Evolutionary conservation across 495 filamentous ascomycete species (phyloP).

Genomic region (Echria macrotheca): DNA sequence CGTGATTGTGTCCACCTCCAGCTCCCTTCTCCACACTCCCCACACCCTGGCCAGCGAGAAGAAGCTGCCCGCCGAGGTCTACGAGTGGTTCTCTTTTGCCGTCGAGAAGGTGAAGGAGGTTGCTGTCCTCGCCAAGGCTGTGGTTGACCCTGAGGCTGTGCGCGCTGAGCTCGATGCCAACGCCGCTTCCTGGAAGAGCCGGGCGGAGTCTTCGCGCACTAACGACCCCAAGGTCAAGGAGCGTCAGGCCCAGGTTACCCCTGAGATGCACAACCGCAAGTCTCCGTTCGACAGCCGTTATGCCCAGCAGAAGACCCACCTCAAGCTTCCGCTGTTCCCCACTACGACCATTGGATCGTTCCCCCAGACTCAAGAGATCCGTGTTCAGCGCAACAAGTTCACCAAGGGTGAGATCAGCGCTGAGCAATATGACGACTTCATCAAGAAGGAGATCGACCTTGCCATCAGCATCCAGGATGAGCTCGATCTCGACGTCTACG

Average conservation of each 20-base stretch:
- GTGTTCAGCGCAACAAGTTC: constrained; percentile 91
- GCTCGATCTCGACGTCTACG: constrained; percentile 86
- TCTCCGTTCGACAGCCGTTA: constrained; percentile 79
- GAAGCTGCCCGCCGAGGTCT: constrained; percentile 85
- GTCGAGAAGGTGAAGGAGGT: constrained; percentile 90
- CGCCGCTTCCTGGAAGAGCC: constrained; percentile 80
- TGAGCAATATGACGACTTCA: constrained; percentile 93
- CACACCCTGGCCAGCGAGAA: constrained; percentile 98
- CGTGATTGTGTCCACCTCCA: constrained; percentile 92
- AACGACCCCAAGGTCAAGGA: constrained; percentile 97
- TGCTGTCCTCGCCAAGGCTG: constrained; percentile 90
- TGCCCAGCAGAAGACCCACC: constrained; percentile 74
- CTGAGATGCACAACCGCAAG: constrained; percentile 84
- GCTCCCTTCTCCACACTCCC: constrained; percentile 93
- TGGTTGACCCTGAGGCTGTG: constrained; percentile 82
- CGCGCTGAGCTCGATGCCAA: constrained; percentile 86
- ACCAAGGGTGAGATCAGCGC: constrained; percentile 94
- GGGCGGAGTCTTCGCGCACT: constrained; percentile 85
- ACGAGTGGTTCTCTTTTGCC: constrained; percentile 98
- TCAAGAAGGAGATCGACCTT: constrained; percentile 92
- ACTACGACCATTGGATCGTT: constrained; percentile 99
- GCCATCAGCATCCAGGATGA: constrained; percentile 96
- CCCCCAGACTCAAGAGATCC: constrained; percentile 98
- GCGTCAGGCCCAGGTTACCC: constrained; percentile 78
- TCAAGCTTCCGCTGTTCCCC: constrained; percentile 93